phyloP scores from a whole-genome alignment of 768 basidiomycete species.

The Pleurotus giganteus region DNA sequence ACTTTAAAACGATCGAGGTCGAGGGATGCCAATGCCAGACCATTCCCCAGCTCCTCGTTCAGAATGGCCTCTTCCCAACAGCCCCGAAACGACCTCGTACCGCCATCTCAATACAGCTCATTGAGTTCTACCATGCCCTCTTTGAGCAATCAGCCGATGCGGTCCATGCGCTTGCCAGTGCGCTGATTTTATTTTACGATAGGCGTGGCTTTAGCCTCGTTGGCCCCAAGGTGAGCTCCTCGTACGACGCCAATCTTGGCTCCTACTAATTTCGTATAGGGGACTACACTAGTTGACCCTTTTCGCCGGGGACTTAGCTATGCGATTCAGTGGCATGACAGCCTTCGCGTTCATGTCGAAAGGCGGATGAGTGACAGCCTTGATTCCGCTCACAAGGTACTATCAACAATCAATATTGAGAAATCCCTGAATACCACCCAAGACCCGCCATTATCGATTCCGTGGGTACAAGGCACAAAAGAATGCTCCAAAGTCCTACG shows the following conservation, averaged over 20 bases:
- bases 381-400: too few relatives aligned
- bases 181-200: slow-evolving; percentile 14
- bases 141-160: slow-evolving; percentile 20
- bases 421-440: too few relatives aligned
- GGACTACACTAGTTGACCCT: slow-evolving; percentile 22
- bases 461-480: neutral
- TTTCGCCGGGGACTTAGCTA: slow-evolving; percentile 24
- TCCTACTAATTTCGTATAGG: slow-evolving; percentile 14
- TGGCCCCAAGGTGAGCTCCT: neutral
- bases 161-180: slow-evolving; percentile 15
- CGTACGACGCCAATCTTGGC: too few relatives aligned
- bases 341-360: slow-evolving; percentile 17
- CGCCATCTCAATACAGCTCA: slow-evolving; percentile 15
- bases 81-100: slow-evolving; percentile 14
- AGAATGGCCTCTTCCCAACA: slow-evolving; percentile 16
- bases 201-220: slow-evolving; percentile 9
- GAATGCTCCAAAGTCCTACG: slow-evolving; percentile 19
- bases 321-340: slow-evolving; percentile 28
- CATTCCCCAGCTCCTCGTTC: slow-evolving; percentile 9
- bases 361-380: slow-evolving; percentile 1
- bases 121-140: slow-evolving; percentile 17
- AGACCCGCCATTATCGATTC: too few relatives aligned
- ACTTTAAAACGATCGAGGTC: slow-evolving; percentile 9
- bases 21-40: slow-evolving; percentile 12
- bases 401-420: too few relatives aligned